Evolutionary conservation across 805 yeast genomes (phyloP).

Genomic region (Lachancea quebecensis): DNA sequence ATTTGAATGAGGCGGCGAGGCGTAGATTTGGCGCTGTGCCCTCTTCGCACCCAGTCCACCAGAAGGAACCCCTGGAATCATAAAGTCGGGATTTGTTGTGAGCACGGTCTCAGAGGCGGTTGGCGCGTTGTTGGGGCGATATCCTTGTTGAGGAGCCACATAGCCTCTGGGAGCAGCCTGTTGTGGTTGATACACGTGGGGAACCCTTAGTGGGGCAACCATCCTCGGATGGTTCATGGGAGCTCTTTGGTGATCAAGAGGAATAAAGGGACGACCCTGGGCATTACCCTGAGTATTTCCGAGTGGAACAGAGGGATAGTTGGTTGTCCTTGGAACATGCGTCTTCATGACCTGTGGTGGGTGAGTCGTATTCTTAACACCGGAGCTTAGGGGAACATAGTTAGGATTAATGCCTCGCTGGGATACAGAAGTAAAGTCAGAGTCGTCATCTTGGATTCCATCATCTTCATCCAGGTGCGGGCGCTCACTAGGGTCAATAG

Average conservation of each 20-base stretch:
- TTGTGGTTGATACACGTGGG: too few species aligned
- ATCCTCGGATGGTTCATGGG: too few species aligned
- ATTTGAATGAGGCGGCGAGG: constrained; percentile 5
- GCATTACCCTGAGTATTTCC: constrained; percentile 19
- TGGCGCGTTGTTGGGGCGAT: too few species aligned
- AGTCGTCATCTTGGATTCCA: constrained; percentile 34
- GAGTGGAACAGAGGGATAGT: constrained; percentile 14
- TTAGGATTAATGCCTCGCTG: constrained; percentile 67
- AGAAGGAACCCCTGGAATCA: constrained; percentile 17
- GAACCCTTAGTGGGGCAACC: too few species aligned
- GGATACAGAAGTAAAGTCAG: constrained; percentile 73
- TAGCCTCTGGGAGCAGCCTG: too few species aligned
- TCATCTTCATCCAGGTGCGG: constrained; percentile 20
- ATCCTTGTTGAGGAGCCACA: too few species aligned
- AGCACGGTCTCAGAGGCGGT: too few species aligned
- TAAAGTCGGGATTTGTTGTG: constrained; percentile 40
- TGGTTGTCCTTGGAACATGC: not conserved
- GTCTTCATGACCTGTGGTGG: constrained; percentile 15
- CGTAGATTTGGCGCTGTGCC: constrained; percentile 9
- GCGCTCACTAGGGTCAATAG: constrained; percentile 16
- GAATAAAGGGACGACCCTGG: too few species aligned
- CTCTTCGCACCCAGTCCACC: constrained; percentile 1
- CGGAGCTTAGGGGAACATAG: constrained; percentile 28
- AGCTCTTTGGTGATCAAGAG: too few species aligned
- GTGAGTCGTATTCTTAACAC: not conserved